Base-by-base conservation (phyloP, 768 basidiomycete species). In the Nidularia pulvinata region DNA sequence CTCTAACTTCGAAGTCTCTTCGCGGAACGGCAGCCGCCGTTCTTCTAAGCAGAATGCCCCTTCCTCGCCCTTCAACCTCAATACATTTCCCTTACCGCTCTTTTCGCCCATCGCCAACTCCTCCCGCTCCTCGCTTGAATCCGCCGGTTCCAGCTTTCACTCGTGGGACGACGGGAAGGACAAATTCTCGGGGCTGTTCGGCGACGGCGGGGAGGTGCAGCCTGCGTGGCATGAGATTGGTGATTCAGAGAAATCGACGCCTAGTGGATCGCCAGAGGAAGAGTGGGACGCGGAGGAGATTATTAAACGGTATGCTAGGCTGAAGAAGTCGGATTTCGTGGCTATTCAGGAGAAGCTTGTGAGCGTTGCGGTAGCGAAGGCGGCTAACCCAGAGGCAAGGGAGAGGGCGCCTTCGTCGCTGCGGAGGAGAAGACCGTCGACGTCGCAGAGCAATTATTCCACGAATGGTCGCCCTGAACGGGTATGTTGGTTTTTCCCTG, bases 71-170 rank as follows among this genome's bases (percentile, higher is more conserved):
- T 79, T 81, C 64, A 70, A 78, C 46, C 72, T 81, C 32, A 75
- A 73, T 45, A 67, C 80, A 35, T 80, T 80, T 35, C 80, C 83
- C 51, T 79, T 81, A 1, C 78, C 88, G 49, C 73, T 86, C n/a
- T 79, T 93, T 50, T 85, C 87, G 36, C 85, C 89, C 4, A 69
- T 88, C 14, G 80, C 79, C 13, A 92, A 86, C 57, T 88, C 89
- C 6, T 93, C 91, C 32, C 80, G 85, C 32, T 89, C 90, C 11
- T 93, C 92, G 5, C 70, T 93, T 19, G 89, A 86, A 54, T 92
- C 91, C 7, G 79, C 77, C 35, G 90, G 92, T 13, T 94, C 92
- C 2, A 93, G 92, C 67, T 93, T 90, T 66, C 91, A 93, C 64
- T 91, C 91, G 4, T 85, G 80, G 80, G 88, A 91, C 52, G 84